Base-by-base conservation (phyloP, 208 protist genomes). In the Kentomonas sorsogonicus region DNA sequence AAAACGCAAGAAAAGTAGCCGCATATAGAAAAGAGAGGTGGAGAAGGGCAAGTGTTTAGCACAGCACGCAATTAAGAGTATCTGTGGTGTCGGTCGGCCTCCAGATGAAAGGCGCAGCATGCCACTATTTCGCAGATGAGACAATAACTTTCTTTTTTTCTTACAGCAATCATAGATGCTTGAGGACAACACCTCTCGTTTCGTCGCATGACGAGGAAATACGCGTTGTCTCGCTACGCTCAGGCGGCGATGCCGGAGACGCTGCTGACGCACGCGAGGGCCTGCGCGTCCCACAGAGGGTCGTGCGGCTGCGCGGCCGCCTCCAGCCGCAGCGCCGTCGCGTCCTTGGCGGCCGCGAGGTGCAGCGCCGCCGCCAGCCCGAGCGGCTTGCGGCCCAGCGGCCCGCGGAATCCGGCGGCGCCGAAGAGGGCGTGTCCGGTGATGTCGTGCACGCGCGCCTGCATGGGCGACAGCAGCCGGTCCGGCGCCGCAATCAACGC, bases 251-350 rank as follows among this genome's bases (percentile, higher is more conserved):
- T 57, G 4, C 81, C 79, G 16, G 74, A 66, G 3, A 53, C 61
- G 0, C 72, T 60, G 39, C 67, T 74, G 5, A 92, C 53, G 43
- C 84, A 92, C 15, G 78, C 85, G 1, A 92, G 65, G 10, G 85
- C 85, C 55, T 85, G 77, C 11, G 85, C 85, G 73, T 92, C 85
- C 82, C 85, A 92, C 22, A 92, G 56, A 3, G 85, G 79, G 52
- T 92, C 77, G 56, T 92, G 85, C 31, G 56, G 66, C 9, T 40
- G 56, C 44, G 50, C 51, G 1, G 38, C 3, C 18, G 40, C 56
- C 1, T 55, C 41, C 41, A 92, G 27, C 22, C n/a, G 55, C 16
- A 46, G 53, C 0, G 85, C 81, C n/a, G 61, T 66, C 5, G 45
- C 48, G 45, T 92, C 77, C 10, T 59, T 45, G 25, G 1, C 20